phyloP scores from a whole-genome alignment of 768 basidiomycete species.

The Amanita polypyramis region DNA sequence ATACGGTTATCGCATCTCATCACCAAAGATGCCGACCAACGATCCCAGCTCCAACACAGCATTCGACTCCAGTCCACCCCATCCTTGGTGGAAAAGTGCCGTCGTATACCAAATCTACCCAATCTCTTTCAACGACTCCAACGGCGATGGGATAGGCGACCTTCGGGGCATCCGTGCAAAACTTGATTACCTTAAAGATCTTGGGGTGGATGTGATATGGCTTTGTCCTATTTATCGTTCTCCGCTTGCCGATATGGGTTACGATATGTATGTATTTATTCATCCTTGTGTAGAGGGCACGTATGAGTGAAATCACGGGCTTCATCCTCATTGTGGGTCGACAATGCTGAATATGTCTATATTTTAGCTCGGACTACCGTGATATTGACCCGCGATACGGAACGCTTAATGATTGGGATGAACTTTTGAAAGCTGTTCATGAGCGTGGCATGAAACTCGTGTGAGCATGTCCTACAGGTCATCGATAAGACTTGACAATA shows the following conservation, averaged over 20 bases:
- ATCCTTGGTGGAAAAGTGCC: constrained; percentile 48
- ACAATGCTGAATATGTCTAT: background rate
- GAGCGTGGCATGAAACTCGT: constrained; percentile 61
- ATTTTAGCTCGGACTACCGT: constrained; percentile 49
- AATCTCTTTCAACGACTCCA: constrained; percentile 61
- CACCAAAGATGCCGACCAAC: background rate
- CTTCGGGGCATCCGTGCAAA: constrained; percentile 54
- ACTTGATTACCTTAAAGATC: constrained; percentile 56
- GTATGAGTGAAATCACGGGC: background rate
- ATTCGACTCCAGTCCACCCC: background rate
- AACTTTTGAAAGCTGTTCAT: constrained; percentile 41
- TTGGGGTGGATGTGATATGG: constrained; percentile 65
- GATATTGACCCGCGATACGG: constrained; percentile 58
- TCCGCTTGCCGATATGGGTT: constrained; percentile 65
- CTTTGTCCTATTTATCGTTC: constrained; percentile 62
- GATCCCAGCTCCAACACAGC: background rate
- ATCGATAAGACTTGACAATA: background rate
- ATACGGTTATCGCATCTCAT: too few species aligned
- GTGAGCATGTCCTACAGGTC: constrained; percentile 22
- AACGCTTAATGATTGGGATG: constrained; percentile 50
- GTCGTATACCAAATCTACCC: constrained; percentile 65
- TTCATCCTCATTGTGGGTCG: background rate
- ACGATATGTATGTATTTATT: constrained; percentile 39
- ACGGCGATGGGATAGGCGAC: constrained; percentile 62
- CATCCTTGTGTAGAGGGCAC: background rate